A percentile compares a stretch with the other conserved stretches of the same genome.
Conservation (phyloP, 148 eudicot genomes). For the Cornus kousa region DNA sequence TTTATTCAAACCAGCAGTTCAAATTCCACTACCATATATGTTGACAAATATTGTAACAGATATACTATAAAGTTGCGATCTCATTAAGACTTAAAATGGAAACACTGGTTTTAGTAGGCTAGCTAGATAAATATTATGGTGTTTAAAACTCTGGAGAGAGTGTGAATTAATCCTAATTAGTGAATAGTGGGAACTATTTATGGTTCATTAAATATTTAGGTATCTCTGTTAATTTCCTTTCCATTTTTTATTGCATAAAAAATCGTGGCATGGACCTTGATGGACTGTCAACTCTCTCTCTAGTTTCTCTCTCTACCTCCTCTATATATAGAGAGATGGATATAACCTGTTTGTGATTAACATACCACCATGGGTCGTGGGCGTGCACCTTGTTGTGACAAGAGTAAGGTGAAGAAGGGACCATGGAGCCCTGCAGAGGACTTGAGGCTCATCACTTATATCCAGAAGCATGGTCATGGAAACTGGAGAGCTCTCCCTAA, state of each 20-base stretch:
- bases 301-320: background rate
- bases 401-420: constrained; percentile 51
- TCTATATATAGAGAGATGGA: background rate
- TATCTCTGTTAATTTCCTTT: background rate
- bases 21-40: background rate
- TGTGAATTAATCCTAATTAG: no score
- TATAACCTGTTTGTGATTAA: no score
- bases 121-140: background rate
- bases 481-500: constrained; percentile 61
- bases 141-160: background rate
- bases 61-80: background rate
- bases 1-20: background rate
- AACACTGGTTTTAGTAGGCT: background rate
- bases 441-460: constrained; percentile 34
- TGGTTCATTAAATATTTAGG: background rate
- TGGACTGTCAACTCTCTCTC: background rate
- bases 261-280: constrained; percentile 3
- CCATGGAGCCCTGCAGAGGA: constrained; percentile 65
- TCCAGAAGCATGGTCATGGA: constrained; percentile 43
- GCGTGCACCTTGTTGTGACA: constrained; percentile 60
- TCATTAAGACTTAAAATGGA: background rate
- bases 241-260: background rate
- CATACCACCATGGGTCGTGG: constrained; percentile 40
- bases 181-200: no score
- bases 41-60: background rate